Evolutionary conservation across 208 protist species (phyloP).

Genomic region (Trypanosoma conorhini): DNA sequence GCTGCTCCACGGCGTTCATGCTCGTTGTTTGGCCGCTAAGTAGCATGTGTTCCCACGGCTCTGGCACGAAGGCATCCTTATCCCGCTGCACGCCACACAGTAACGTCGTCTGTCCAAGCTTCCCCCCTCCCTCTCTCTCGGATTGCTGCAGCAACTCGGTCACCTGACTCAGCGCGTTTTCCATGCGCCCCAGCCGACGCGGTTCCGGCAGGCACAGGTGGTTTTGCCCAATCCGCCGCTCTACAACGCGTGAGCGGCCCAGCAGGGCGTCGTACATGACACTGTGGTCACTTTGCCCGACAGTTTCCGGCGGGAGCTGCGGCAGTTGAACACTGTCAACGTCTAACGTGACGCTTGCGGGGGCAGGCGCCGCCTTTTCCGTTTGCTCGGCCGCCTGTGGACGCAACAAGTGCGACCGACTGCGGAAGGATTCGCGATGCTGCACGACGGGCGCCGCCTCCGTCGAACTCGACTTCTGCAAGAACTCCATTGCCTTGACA

Average conservation of each 20-base stretch:
- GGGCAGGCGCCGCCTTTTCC: not conserved
- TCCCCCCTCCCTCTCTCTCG: not conserved
- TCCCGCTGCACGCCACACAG: slow-evolving; percentile 33
- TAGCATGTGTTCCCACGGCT: slow-evolving; percentile 47
- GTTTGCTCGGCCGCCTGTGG: slow-evolving; percentile 5
- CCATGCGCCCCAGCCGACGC: slow-evolving; percentile 17
- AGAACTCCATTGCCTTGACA: slow-evolving; percentile 11
- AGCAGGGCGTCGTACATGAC: slow-evolving; percentile 45
- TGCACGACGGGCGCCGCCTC: not conserved
- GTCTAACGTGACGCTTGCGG: not conserved
- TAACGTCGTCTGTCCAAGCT: not conserved
- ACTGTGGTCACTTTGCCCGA: slow-evolving; percentile 29
- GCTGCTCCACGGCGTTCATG: not conserved
- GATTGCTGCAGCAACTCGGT: slow-evolving; percentile 2
- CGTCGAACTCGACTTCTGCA: not conserved
- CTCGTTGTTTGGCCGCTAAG: not conserved
- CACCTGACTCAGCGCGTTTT: slow-evolving; percentile 3
- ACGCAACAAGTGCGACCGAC: slow-evolving; percentile 6
- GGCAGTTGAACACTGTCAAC: slow-evolving; percentile 14
- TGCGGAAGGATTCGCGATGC: slow-evolving; percentile 5
- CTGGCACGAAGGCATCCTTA: slow-evolving; percentile 51
- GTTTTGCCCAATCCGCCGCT: slow-evolving; percentile 25
- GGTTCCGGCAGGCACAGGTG: slow-evolving; percentile 15
- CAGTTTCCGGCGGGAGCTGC: slow-evolving; percentile 3
- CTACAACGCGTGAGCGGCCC: slow-evolving; percentile 17